These are phyloP conservation scores for Sanghuangporus sanghuang DNA, from an alignment of 1,284 basidiomycete species.

Conservation along the genomic window DNA sequence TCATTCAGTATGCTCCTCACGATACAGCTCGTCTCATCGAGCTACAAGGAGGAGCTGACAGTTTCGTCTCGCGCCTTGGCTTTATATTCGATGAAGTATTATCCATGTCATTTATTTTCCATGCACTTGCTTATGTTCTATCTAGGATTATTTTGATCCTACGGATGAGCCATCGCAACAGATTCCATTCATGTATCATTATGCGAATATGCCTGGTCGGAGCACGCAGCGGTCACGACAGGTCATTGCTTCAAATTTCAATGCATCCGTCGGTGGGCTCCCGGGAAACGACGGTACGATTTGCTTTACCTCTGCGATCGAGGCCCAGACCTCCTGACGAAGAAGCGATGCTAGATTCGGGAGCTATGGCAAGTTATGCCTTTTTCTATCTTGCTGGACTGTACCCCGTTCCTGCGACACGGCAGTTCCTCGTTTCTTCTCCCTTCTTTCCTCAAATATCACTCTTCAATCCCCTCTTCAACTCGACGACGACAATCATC, in stretches of 20 bases:
- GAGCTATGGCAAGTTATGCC: slow-evolving; percentile 67
- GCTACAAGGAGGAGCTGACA: slow-evolving; percentile 50
- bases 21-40: slow-evolving; percentile 55
- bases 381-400: slow-evolving; percentile 55
- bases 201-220: slow-evolving; percentile 49
- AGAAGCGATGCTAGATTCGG: slow-evolving; percentile 25
- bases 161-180: slow-evolving; percentile 60
- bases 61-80: slow-evolving; percentile 49
- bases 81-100: slow-evolving; percentile 44
- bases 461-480: slow-evolving; percentile 52
- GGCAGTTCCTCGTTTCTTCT: slow-evolving; percentile 54
- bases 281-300: slow-evolving; percentile 56
- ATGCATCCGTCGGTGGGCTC: slow-evolving; percentile 47
- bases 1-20: slow-evolving; percentile 49
- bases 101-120: not conserved
- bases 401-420: slow-evolving; percentile 57
- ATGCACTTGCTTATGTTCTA: not conserved
- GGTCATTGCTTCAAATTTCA: slow-evolving; percentile 49
- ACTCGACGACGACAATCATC: slow-evolving; percentile 51
- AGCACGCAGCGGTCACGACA: slow-evolving; percentile 53
- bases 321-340: not conserved
- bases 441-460: slow-evolving; percentile 57
- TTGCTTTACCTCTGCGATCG: not conserved
- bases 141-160: slow-evolving; percentile 45
- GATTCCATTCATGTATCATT: slow-evolving; percentile 64